These are phyloP conservation scores for Cytospora mali DNA, from an alignment of 2,329 filamentous ascomycete genomes.

Conservation along the genomic window DNA sequence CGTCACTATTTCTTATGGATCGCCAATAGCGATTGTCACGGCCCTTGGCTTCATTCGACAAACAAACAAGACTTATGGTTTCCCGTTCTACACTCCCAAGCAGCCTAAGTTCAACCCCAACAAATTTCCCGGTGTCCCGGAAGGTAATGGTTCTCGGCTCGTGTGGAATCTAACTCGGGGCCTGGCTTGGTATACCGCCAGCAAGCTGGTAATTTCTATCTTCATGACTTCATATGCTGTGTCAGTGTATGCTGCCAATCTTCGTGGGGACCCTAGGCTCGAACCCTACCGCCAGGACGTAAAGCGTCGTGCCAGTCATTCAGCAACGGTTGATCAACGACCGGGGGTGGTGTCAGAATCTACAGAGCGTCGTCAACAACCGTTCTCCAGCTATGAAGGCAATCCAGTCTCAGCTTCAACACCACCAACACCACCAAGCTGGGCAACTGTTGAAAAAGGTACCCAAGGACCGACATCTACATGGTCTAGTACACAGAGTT, in stretches of 20 bases:
- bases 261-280: slow-evolving; percentile 22
- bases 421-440: slow-evolving; percentile 7
- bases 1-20: slow-evolving; percentile 36
- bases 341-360: not conserved
- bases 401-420: not conserved
- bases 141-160: slow-evolving; percentile 32
- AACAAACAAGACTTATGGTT: slow-evolving; percentile 39
- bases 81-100: slow-evolving; percentile 45
- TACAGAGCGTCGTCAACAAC: not conserved
- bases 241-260: slow-evolving; percentile 17
- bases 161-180: slow-evolving; percentile 44
- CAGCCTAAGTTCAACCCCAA: slow-evolving; percentile 36
- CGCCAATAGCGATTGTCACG: slow-evolving; percentile 32
- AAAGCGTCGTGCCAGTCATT: not conserved
- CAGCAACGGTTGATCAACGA: not conserved
- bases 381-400: slow-evolving; percentile 2
- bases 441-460: slow-evolving; percentile 14
- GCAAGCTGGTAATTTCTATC: slow-evolving; percentile 33
- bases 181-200: slow-evolving; percentile 37
- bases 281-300: slow-evolving; percentile 13
- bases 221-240: slow-evolving; percentile 38
- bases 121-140: slow-evolving; percentile 37
- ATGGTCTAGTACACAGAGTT: slow-evolving; percentile 12
- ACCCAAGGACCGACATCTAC: slow-evolving; percentile 8
- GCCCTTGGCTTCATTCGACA: slow-evolving; percentile 34